Conservation (phyloP, 2,329 filamentous ascomycete species). For the Sporothrix pallida region DNA sequence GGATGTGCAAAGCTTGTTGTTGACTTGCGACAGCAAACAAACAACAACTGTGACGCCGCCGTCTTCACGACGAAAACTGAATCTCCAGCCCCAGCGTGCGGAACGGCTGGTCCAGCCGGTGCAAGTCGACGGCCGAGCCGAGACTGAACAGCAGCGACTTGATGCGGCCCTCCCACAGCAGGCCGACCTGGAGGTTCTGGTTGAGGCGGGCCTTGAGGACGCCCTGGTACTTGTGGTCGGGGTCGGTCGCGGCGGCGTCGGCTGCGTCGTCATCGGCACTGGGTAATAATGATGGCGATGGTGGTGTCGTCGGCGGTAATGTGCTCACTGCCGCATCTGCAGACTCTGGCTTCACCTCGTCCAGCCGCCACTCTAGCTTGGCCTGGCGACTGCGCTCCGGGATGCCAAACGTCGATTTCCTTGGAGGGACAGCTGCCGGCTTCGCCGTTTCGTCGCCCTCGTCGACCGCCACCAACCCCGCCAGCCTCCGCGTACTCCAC, state of each 20-base stretch:
- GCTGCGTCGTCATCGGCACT: neutral
- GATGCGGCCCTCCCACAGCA: slow-evolving; percentile 91
- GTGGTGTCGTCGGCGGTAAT: slow-evolving; percentile 42
- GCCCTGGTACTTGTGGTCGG: slow-evolving; percentile 74
- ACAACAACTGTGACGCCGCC: too few relatives aligned
- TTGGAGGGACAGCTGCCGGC: neutral
- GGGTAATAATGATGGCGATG: neutral
- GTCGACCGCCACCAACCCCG: slow-evolving; percentile 47
- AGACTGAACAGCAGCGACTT: slow-evolving; percentile 93
- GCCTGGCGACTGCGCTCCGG: slow-evolving; percentile 52
- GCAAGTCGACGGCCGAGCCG: slow-evolving; percentile 83
- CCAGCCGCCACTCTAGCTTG: slow-evolving; percentile 57
- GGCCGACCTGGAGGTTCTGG: slow-evolving; percentile 81
- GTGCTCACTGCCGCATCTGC: neutral
- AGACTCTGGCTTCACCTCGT: slow-evolving; percentile 39
- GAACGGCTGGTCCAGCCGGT: slow-evolving; percentile 76
- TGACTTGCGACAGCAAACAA: too few relatives aligned
- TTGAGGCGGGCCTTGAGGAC: slow-evolving; percentile 90
- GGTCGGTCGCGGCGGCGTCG: slow-evolving; percentile 21
- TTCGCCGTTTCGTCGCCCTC: slow-evolving; percentile 34
- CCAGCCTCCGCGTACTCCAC: slow-evolving; percentile 71
- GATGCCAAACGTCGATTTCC: neutral
- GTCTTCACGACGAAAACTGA: slow-evolving; percentile 73
- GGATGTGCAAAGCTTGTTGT: neutral
- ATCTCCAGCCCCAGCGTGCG: slow-evolving; percentile 78